Evolutionary conservation across 23 red algal genomes (phyloP), one percentile per base, ranked within the genome.

Genomic region (Gracilariopsis chorda): DNA sequence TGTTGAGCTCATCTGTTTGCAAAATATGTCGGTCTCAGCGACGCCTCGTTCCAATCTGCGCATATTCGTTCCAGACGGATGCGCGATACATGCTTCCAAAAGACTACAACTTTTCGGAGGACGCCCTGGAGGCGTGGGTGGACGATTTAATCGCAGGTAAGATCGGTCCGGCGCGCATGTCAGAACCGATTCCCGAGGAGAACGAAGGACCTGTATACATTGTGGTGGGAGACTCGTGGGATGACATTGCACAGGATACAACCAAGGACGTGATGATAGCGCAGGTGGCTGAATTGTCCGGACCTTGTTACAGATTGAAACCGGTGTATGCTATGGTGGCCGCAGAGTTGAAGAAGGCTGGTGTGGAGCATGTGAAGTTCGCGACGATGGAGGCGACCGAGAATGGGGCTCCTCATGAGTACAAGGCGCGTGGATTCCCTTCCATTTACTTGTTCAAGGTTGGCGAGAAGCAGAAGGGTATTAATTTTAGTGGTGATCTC

Each of bases 311-410:
- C 27, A 67, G 47, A 47, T 37, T 89, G 36, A 72, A 88, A 48
- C 88, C 83, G 33, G 55, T 59, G 32, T 62, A 55, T 19, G 94
- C 91, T 1, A 80, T 45, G 1, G 70, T 92, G 8, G 94, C 94
- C 20, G 51, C 65, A 24, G 55, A 94, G 46, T 53, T 96, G 2
- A 24, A 19, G 63, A 70, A 70, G 28, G 74, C 71, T 25, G 67
- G 74, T 42, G 88, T 78, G 41, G 23, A 86, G 3, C 77, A 70
- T 44, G 23, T 96, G 48, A 71, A 77, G 17, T 77, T 96, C 1
- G 87, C 87, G 21, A 85, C 69, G 63, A 96, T 96, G 94, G 90
- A 96, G 45, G 94, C 91, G 2, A 93, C 90, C 30, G 88, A 88
- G 51, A 96, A 96, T 42, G 94, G 92, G 46, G 88, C 94, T 29